Percentiles rank a stretch among this genome's conserved stretches.
These are phyloP conservation scores for Scolecobasidium constrictum DNA, from an alignment of 2,329 filamentous ascomycete species.

Conservation along the genomic window DNA sequence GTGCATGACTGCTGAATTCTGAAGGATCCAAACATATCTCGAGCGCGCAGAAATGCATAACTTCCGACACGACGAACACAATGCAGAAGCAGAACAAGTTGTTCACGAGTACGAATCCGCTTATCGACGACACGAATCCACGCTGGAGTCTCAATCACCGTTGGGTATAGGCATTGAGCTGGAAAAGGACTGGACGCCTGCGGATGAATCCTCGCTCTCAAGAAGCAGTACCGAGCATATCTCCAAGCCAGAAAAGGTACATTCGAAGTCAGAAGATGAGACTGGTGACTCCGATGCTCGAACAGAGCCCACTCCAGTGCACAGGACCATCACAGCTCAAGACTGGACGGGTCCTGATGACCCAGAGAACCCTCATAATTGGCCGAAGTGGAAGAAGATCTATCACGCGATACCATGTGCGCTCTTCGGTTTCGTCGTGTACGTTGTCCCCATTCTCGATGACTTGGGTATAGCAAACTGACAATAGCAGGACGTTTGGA, in stretches of 20 bases:
- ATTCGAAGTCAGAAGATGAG: background rate
- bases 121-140: no score
- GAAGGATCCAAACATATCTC: no score
- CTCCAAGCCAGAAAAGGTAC: slow-evolving; percentile 1
- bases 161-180: background rate
- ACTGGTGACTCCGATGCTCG: background rate
- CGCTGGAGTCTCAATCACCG: background rate
- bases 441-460: background rate
- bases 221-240: no score
- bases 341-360: slow-evolving; percentile 10
- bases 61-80: no score
- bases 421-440: slow-evolving; percentile 10
- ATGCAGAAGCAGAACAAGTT: no score
- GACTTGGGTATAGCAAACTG: background rate
- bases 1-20: no score
- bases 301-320: background rate
- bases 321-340: slow-evolving; percentile 6
- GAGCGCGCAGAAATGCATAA: no score
- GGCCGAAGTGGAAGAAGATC: slow-evolving; percentile 6
- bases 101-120: no score
- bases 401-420: slow-evolving; percentile 9
- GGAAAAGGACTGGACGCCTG: background rate
- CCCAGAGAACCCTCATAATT: slow-evolving; percentile 11
- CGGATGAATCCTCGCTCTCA: background rate
- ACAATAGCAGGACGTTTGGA: slow-evolving; percentile 10